Evolutionary conservation across 805 yeast genomes (phyloP), one percentile per base, ranked within the genome.

Genomic region (Candida tallmaniae): DNA sequence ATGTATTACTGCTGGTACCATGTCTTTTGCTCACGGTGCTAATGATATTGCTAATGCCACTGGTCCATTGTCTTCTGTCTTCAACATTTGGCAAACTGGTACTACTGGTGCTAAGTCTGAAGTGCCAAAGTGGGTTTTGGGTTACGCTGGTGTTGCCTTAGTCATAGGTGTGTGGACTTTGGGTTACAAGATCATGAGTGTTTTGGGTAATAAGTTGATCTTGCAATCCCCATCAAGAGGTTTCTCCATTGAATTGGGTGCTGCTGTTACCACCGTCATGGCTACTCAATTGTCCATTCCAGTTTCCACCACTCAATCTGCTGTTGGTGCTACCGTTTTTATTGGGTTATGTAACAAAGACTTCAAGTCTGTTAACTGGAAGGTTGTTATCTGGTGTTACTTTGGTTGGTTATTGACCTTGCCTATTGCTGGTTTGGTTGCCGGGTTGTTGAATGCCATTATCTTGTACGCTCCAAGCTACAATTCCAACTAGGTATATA

Each of bases 1-100:
- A 59, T 80, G 77, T 34, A 58, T 81, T 42, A 81, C 89, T 27
- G 89, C 90, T 11, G 73, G 78, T 46, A 81, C 87, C 32, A 80
- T 81, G 81, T 81, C 89, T 2, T 80, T 83, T 56, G 85, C 89
- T 5, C 90, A 82, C 51, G 90, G 90, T 37, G 80, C 90, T 25
- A 82, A 82, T 51, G 90, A 82, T 60, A 80, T 83, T 42, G 72
- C 87, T 31, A 82, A 82, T 48, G 88, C 90, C 24, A 73, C 83
- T 21, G 89, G 87, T 45, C 89, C 90, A 22, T 65, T 80, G 46
- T 62, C 87, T 29, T 70, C 87, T 10, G 72, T 81, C 15, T 82
- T 78, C 54, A 57, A 67, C 27, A 65, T 78, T 17, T 82, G 88
- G 87, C 55, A 55, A 15, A 57, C 75, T 23, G 75, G 78, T 46